Base-by-base conservation (phyloP, 2,329 filamentous ascomycete species). In the Colletotrichum costaricense region DNA sequence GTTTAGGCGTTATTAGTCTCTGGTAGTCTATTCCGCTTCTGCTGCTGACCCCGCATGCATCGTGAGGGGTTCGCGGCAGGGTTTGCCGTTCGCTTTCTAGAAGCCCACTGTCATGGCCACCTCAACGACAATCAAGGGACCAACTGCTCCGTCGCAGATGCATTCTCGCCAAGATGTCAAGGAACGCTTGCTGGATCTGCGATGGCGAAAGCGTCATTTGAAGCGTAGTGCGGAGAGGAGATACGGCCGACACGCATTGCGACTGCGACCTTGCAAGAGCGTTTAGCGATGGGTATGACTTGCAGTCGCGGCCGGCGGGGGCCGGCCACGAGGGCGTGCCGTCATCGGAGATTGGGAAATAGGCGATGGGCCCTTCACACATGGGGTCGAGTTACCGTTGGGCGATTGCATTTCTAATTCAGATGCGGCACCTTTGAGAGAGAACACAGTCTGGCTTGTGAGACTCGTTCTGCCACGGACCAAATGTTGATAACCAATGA, bases 341-440 rank as follows among this genome's bases (percentile, higher is more conserved):
- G 70, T 58, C 59, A 70, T 73, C 70, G 70, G 70, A 73, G 66
- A 73, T 70, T 64, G 67, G 65, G 46, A 22, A 56, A 30, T 55
- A 59, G 66, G 12, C 42, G 60, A 73, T 11, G 70, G 67, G 30
- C 60, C 66, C 64, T 12, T 33, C 16, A 57, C 59, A 56, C 60
- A 67, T 70, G 70, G 70, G 70, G 67, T 70, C 42, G n/a, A 65
- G 46, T 65, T 73, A 60, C 54, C 59, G 66, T 64, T 73, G 60
- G 67, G 62, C 46, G n/a, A 73, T 68, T 63, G 69, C 35, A 72
- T 72, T 72, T 72, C 66, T 69, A 72, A 49, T 49, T 49, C 16
- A 72, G 54, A 66, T 46, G 30, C 24, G 22, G 63, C 26, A 28
- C 22, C 6, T 42, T 56, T 49, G 63, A n/a, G 63, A 42, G 22